Percentiles rank a stretch among this genome's conserved stretches.
Conservation (phyloP, 208 protist species). For the Leishmania braziliensis region DNA sequence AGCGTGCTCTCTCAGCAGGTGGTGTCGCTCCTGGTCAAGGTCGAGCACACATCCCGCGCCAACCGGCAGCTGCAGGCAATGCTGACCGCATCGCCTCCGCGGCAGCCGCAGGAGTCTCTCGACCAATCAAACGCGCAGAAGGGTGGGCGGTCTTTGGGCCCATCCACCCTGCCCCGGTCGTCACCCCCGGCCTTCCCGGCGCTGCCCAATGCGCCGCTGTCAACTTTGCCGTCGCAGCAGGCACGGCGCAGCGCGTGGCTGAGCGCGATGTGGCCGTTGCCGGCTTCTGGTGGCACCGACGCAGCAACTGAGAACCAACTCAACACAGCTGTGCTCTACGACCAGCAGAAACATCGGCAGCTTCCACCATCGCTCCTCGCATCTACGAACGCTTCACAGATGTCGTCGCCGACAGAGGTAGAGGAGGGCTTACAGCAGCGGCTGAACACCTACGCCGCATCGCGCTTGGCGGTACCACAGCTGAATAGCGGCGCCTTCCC, state of each 20-base stretch:
- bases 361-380: neutral
- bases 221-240: neutral
- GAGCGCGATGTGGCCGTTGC: constrained; percentile 15
- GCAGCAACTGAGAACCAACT: neutral
- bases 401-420: constrained; percentile 9
- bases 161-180: neutral
- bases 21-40: constrained; percentile 60
- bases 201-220: neutral
- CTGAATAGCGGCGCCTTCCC: neutral
- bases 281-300: neutral
- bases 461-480: constrained; percentile 17
- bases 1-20: constrained; percentile 75
- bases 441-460: constrained; percentile 25
- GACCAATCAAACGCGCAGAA: neutral
- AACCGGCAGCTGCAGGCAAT: constrained; percentile 19
- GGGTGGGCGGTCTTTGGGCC: neutral
- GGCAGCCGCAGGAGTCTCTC: constrained; percentile 2
- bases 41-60: constrained; percentile 26
- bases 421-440: constrained; percentile 38
- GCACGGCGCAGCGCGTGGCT: constrained; percentile 23
- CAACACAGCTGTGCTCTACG: constrained; percentile 16
- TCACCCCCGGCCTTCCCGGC: neutral
- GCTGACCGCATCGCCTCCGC: neutral
- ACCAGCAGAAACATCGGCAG: neutral
- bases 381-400: neutral